Evolutionary conservation across 2,329 filamentous ascomycete species (phyloP), one percentile per base, ranked within the genome.

Genomic region (Fusarium sp.): DNA sequence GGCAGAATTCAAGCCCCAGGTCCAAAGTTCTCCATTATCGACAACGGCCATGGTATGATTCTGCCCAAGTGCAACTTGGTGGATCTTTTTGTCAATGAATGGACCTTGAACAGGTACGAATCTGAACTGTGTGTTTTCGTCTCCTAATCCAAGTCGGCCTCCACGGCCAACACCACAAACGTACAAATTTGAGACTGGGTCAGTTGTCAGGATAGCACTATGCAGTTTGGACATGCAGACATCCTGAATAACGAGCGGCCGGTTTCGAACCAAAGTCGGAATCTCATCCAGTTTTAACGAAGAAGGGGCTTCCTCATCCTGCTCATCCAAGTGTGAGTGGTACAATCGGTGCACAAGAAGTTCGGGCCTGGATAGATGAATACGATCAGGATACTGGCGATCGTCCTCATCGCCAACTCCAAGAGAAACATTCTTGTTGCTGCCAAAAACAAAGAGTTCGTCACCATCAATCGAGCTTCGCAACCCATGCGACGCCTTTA

Each of bases 381-480:
- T 90, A 14, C 94, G 92, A 80, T 98, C 96, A 0, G 96, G 96
- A 76, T 92, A 97, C 72, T 98, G 95, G 6, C 96, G 91, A 79
- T 99, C 95, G 79, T 98, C 94, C 77, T 97, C 92, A 78, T 99
- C 95, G n/a, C 95, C 95, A 67, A 98, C 92, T 3, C 96, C 96
- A 27, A 99, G 88, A 0, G 93, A 96, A 14, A 97, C 83, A 75
- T 99, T 99, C 78, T 96, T 97, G 82, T 98, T 99, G 82, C 95
- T 98, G 54, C 96, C 96, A 81, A 98, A 98, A 2, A 94, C 92
- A 77, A 94, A 98, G 2, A 98, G 84, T 78, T 99, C 96, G 76
- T 97, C 94, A 13, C 94, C 95, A 31, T 75, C 66, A 7, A 75
- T 67, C 22, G 76, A 72, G 27, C 67, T 67, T 11, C 68, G 70